Conservation (phyloP, 164 flowering plant species). For the Vitis amurensis region DNA sequence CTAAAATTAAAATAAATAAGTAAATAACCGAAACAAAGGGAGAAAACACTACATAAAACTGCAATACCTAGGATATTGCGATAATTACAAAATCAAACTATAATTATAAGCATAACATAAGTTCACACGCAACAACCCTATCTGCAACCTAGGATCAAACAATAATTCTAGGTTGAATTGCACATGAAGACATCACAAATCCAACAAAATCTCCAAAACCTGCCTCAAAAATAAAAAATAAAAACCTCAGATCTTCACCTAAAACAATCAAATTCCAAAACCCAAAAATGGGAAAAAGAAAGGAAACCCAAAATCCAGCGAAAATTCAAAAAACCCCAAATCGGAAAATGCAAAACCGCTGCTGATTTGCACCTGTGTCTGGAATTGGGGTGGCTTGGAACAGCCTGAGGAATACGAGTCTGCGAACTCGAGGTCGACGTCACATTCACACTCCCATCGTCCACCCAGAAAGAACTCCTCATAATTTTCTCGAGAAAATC, state of each 20-base stretch:
- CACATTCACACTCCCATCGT: slow-evolving; percentile 2
- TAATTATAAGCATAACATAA: background rate
- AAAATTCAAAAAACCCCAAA: background rate
- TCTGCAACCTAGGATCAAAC: background rate
- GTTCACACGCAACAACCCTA: background rate
- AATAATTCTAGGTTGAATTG: background rate
- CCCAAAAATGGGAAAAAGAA: slow-evolving; percentile 1
- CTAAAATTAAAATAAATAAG: too few relatives aligned
- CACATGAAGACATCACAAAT: slow-evolving; percentile 1
- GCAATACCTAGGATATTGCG: background rate
- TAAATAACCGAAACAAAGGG: background rate
- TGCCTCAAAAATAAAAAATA: background rate
- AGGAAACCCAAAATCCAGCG: slow-evolving; percentile 17
- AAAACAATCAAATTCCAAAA: background rate
- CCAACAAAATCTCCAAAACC: background rate
- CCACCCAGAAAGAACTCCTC: slow-evolving; percentile 12
- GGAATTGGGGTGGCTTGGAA: background rate
- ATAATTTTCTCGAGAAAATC: slow-evolving; percentile 10
- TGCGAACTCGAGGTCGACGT: slow-evolving; percentile 14
- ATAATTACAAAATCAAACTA: background rate
- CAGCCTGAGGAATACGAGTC: background rate
- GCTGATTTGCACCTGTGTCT: slow-evolving; percentile 2
- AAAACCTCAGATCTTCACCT: background rate
- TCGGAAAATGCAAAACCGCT: background rate
- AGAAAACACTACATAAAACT: background rate